Evolutionary conservation across 768 basidiomycete genomes (phyloP).

Genomic region (Agaricus blazei): DNA sequence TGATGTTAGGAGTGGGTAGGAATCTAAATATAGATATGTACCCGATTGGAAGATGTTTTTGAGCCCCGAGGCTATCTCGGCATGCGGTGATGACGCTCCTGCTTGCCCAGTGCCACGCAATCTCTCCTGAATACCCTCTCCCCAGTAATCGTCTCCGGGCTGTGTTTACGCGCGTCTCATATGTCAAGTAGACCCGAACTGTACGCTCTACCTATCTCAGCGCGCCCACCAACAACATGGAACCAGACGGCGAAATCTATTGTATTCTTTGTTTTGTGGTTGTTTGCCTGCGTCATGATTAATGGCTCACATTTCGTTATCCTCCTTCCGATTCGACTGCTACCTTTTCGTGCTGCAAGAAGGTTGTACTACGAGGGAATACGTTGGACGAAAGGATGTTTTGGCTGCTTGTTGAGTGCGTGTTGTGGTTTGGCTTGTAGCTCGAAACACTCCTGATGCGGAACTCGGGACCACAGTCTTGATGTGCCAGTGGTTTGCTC

Average conservation of each 20-base stretch:
- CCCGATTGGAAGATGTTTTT: background rate
- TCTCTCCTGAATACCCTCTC: background rate
- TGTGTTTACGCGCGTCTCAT: background rate
- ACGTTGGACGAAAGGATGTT: slow-evolving; percentile 78
- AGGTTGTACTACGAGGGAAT: slow-evolving; percentile 65
- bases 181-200: slow-evolving; percentile 21
- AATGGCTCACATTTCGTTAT: slow-evolving; percentile 70
- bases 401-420: slow-evolving; percentile 70
- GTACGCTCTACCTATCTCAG: slow-evolving; percentile 46
- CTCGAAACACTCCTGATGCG: background rate
- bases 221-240: slow-evolving; percentile 54
- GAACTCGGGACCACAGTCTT: slow-evolving; percentile 42
- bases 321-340: slow-evolving; percentile 58
- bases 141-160: slow-evolving; percentile 1
- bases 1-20: background rate
- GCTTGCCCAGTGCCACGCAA: background rate
- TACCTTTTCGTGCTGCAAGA: slow-evolving; percentile 55
- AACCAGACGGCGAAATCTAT: slow-evolving; percentile 40
- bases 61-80: too few relatives aligned
- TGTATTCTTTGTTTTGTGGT: slow-evolving; percentile 54
- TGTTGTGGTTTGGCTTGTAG: slow-evolving; percentile 11
- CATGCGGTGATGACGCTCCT: background rate
- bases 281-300: slow-evolving; percentile 61
- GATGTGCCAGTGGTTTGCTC: slow-evolving; percentile 80
- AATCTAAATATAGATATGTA: background rate